A percentile compares a stretch with the other conserved stretches of the same genome.
These are phyloP conservation scores for Kregervanrija delftensis DNA, from an alignment of 805 yeast genomes.

Conservation along the genomic window DNA sequence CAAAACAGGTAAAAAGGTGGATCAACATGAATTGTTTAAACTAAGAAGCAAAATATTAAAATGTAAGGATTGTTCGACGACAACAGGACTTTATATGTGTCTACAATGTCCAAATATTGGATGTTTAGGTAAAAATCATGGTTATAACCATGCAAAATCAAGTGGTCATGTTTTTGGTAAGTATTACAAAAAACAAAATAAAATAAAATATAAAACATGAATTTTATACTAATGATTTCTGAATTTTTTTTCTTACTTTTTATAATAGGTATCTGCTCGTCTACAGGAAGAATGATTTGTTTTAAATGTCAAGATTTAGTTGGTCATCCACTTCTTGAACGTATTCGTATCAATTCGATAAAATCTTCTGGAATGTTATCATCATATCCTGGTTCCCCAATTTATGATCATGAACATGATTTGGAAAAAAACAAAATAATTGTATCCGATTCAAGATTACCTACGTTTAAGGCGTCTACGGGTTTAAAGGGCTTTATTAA, in stretches of 20 bases:
- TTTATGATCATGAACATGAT: conserved; percentile 23
- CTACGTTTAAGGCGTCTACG: conserved; percentile 50
- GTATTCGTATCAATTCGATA: conserved; percentile 33
- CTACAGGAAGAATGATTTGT: conserved; percentile 66
- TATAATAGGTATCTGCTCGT: conserved; percentile 46
- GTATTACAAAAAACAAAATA: conserved; percentile 7
- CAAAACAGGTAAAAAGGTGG: conserved; percentile 32
- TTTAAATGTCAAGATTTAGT: conserved; percentile 72
- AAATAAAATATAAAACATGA: neutral
- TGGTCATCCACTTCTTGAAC: conserved; percentile 52
- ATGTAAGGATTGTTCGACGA: conserved; percentile 44
- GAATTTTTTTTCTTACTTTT: neutral
- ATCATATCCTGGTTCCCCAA: conserved; percentile 26
- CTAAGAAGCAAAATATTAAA: conserved; percentile 38
- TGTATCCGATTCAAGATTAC: conserved; percentile 30
- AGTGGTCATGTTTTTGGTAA: conserved; percentile 48
- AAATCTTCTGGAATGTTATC: conserved; percentile 14
- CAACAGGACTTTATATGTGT: conserved; percentile 50
- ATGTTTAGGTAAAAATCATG: conserved; percentile 48
- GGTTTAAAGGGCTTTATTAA: conserved; percentile 87
- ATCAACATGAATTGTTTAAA: conserved; percentile 31
- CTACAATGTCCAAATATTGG: conserved; percentile 75
- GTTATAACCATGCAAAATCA: conserved; percentile 37
- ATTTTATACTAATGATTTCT: conserved; percentile 16
- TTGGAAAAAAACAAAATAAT: conserved; percentile 22